phyloP scores from a whole-genome alignment of 768 basidiomycete genomes.

The Xerocomus potaroensis region DNA sequence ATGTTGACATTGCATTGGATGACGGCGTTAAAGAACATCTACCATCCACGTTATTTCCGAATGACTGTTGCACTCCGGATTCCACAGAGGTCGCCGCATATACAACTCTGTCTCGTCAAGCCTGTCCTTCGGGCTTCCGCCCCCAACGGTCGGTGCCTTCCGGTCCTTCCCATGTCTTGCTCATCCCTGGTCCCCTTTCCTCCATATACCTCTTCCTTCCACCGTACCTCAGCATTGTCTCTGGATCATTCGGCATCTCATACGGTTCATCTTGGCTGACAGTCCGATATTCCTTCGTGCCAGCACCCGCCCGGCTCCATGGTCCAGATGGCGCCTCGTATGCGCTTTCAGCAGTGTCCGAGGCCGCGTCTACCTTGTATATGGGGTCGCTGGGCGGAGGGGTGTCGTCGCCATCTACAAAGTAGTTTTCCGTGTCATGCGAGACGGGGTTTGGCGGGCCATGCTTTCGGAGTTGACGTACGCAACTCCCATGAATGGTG shows the following conservation, averaged over 20 bases:
- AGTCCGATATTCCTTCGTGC: slow-evolving; percentile 29
- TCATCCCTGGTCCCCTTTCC: slow-evolving; percentile 33
- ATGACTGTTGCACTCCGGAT: no score
- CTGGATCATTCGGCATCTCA: slow-evolving; percentile 6
- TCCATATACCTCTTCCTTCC: slow-evolving; percentile 13
- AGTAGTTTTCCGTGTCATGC: slow-evolving; percentile 42
- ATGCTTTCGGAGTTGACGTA: neutral
- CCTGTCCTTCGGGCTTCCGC: slow-evolving; percentile 28
- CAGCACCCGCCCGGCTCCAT: slow-evolving; percentile 40
- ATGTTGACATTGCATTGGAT: no score
- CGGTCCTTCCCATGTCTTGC: slow-evolving; percentile 34
- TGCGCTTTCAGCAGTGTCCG: slow-evolving; percentile 43
- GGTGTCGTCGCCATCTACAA: slow-evolving; percentile 44
- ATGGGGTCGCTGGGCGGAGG: slow-evolving; percentile 39
- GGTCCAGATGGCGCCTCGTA: slow-evolving; percentile 46
- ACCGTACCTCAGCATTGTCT: slow-evolving; percentile 20
- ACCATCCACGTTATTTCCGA: no score
- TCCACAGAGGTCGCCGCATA: no score
- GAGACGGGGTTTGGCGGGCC: slow-evolving; percentile 5
- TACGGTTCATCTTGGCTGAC: slow-evolving; percentile 26
- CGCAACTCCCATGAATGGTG: slow-evolving; percentile 1
- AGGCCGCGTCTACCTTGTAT: slow-evolving; percentile 44
- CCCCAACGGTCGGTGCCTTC: slow-evolving; percentile 35
- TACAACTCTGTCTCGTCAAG: slow-evolving; percentile 7
- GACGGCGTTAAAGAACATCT: no score